Evolutionary conservation across 106 monocot species (phyloP).

Genomic region (Chionographis japonica): DNA sequence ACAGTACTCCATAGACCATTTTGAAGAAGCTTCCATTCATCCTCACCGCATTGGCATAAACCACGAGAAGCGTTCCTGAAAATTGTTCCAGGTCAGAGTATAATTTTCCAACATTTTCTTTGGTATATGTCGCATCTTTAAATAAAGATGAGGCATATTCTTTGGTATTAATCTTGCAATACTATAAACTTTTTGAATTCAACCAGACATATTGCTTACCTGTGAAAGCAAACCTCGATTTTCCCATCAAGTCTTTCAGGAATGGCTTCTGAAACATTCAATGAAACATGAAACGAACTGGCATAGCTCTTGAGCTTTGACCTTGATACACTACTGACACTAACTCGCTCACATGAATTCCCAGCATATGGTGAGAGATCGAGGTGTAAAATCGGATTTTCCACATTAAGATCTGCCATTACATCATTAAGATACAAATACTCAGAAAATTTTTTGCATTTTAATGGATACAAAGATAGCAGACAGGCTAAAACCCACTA

Average conservation of each 20-base stretch:
- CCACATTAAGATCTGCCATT: constrained; percentile 57
- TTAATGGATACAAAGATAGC: too few relatives aligned
- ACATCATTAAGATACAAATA: constrained; percentile 10
- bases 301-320: constrained; percentile 61
- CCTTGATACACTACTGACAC: constrained; percentile 52
- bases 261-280: constrained; percentile 51
- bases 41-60: constrained; percentile 54
- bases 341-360: constrained; percentile 57
- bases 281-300: constrained; percentile 31
- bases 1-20: constrained; percentile 56
- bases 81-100: not conserved
- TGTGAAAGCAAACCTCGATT: constrained; percentile 64
- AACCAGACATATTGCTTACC: constrained; percentile 34
- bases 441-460: too few relatives aligned
- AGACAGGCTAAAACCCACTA: too few relatives aligned
- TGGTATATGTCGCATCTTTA: too few relatives aligned
- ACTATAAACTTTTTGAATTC: not conserved
- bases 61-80: constrained; percentile 77
- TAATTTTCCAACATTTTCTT: too few relatives aligned
- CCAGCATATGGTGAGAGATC: constrained; percentile 21
- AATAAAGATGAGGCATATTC: too few relatives aligned
- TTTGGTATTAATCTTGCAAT: not conserved
- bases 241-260: constrained; percentile 54
- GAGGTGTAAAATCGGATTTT: constrained; percentile 39
- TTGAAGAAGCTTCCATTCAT: constrained; percentile 63